A percentile compares a stretch with the other conserved stretches of the same genome.
Conservation (phyloP, 495 filamentous ascomycete species). For the Emericellopsis terricola region DNA sequence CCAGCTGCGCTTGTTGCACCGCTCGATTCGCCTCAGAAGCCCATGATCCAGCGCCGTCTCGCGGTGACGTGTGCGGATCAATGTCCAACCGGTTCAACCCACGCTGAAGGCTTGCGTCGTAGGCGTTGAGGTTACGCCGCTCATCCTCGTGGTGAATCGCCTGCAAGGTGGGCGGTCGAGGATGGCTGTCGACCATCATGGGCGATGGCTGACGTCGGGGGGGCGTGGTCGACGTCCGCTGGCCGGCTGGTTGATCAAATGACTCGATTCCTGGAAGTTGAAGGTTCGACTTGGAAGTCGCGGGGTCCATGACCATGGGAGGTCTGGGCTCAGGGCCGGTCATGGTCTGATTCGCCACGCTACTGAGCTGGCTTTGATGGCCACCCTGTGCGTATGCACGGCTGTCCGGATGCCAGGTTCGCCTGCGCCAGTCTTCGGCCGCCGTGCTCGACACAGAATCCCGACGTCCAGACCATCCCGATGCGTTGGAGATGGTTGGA, state of each 20-base stretch:
- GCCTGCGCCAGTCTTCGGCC: conserved; percentile 61
- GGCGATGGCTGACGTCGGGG: conserved; percentile 44
- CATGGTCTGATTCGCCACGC: conserved; percentile 17
- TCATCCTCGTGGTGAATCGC: conserved; percentile 37
- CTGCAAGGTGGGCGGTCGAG: conserved; percentile 20
- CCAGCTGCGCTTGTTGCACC: conserved; percentile 23
- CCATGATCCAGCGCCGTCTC: conserved; percentile 35
- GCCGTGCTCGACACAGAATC: conserved; percentile 41
- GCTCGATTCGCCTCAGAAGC: conserved; percentile 29
- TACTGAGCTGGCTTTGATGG: conserved; percentile 19
- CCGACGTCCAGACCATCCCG: conserved; percentile 40
- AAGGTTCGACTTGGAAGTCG: conserved; percentile 17
- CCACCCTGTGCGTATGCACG: conserved; percentile 21
- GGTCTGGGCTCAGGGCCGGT: conserved; percentile 35
- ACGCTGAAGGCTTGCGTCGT: conserved; percentile 61
- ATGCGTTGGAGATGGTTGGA: conserved; percentile 44
- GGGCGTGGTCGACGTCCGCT: conserved; percentile 43
- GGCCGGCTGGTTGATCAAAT: conserved; percentile 66
- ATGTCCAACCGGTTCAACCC: conserved; percentile 61
- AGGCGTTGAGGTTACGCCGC: conserved; percentile 43
- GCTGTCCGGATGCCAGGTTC: conserved; percentile 82
- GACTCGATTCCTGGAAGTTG: conserved; percentile 81
- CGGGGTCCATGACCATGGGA: conserved; percentile 27
- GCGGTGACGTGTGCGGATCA: conserved; percentile 32
- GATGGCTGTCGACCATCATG: conserved; percentile 44